These are phyloP conservation scores for Psilocybe mexicana DNA, from an alignment of 1,284 basidiomycete genomes.

Conservation along the genomic window DNA sequence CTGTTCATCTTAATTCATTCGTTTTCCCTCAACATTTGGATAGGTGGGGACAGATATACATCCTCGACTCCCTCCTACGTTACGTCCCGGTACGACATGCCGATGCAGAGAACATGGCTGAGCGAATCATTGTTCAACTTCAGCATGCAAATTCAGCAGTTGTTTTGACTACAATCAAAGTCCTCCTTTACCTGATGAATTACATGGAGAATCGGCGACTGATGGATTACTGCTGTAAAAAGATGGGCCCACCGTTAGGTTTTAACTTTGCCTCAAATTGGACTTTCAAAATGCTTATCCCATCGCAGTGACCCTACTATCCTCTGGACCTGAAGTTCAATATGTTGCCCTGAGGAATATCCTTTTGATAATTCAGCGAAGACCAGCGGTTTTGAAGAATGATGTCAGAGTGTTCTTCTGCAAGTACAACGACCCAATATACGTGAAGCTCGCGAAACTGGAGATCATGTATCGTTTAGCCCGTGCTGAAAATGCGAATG, in stretches of 20 bases:
- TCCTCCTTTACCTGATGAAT: constrained; percentile 96
- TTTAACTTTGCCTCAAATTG: constrained; percentile 21
- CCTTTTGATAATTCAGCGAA: constrained; percentile 92
- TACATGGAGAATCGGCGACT: constrained; percentile 92
- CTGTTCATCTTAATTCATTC: constrained; percentile 10
- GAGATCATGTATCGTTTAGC: constrained; percentile 98
- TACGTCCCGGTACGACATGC: constrained; percentile 87
- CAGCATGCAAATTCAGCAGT: constrained; percentile 96
- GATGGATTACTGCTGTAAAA: constrained; percentile 90
- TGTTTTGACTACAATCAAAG: constrained; percentile 93
- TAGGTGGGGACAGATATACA: constrained; percentile 99
- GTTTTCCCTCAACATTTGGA: constrained; percentile 5
- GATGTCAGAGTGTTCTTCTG: constrained; percentile 99
- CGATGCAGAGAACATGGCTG: constrained; percentile 93
- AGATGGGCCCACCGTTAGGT: constrained; percentile 97
- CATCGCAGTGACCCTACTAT: constrained; percentile 81
- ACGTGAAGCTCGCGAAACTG: constrained; percentile 97
- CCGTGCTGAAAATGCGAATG: constrained; percentile 86
- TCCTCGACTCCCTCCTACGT: constrained; percentile 91
- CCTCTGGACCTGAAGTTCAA: constrained; percentile 97
- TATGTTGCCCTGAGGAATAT: constrained; percentile 98
- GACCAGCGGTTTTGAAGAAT: constrained; percentile 91
- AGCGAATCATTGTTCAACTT: constrained; percentile 89
- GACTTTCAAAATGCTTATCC: background rate
- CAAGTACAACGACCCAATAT: constrained; percentile 99